Evolutionary conservation across 495 filamentous ascomycete species (phyloP).

Genomic region (Daldinia vernicosa): DNA sequence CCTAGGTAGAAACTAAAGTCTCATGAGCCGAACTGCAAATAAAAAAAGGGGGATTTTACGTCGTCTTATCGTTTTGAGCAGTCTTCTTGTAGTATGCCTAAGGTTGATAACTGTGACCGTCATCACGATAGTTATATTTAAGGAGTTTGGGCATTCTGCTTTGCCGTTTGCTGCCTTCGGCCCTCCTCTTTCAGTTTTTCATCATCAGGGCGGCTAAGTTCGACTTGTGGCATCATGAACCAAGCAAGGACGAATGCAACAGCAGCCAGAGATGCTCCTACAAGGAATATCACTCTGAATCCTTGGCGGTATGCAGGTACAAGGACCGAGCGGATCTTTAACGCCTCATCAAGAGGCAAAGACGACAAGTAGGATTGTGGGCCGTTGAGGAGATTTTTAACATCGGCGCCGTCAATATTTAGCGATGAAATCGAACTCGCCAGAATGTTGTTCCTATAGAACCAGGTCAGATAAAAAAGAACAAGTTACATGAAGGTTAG

Average conservation of each 20-base stretch:
- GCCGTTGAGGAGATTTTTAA: constrained; percentile 41
- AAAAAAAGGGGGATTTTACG: not conserved
- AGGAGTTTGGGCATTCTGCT: constrained; percentile 15
- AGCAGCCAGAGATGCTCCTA: constrained; percentile 58
- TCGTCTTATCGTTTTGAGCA: not conserved
- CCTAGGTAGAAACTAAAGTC: not conserved
- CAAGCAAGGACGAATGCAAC: constrained; percentile 56
- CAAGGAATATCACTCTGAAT: constrained; percentile 61
- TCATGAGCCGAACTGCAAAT: not conserved
- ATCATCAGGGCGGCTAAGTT: constrained; percentile 56
- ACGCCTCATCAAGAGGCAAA: constrained; percentile 49
- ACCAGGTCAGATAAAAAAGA: not conserved
- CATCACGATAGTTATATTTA: not conserved
- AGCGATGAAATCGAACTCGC: constrained; percentile 49
- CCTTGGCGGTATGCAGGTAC: constrained; percentile 59
- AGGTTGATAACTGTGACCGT: not conserved
- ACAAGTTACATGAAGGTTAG: not conserved
- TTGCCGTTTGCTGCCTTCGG: constrained; percentile 31
- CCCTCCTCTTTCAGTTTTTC: constrained; percentile 59
- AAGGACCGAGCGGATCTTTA: constrained; percentile 50
- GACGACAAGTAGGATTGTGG: constrained; percentile 44
- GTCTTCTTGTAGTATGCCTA: not conserved
- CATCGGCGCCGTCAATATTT: constrained; percentile 30
- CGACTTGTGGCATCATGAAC: constrained; percentile 59
- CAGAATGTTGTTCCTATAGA: constrained; percentile 57